Evolutionary conservation across 2,329 filamentous ascomycete species (phyloP), one percentile per base, ranked within the genome.

Genomic region (Pseudogymnoascus sp.): DNA sequence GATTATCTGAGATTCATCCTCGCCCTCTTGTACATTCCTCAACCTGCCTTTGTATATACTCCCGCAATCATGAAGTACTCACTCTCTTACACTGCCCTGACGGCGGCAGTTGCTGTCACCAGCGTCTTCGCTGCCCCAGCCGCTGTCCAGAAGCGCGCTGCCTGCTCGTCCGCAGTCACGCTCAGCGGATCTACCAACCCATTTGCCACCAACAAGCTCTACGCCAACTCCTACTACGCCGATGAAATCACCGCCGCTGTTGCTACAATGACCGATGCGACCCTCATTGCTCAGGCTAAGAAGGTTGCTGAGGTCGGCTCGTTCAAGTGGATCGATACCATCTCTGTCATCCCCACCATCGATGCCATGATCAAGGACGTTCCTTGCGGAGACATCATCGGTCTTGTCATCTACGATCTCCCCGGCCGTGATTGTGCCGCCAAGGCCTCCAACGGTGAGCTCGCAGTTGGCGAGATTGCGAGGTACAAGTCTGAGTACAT

Each of bases 361-460:
- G 72, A 75, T 16, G 67, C 72, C 21, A 81, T 79, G 16, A 75
- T 85, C 21, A 72, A 70, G n/a, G 75, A 80, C 26, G 78, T 74
- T 34, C 71, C 76, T 5, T 79, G 81, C 64, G 79, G 77, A 10
- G 81, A 77, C 4, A 76, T 79, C 60, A 77, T 84, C 51, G 65
- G 68, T 61, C 64, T 70, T 10, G 82, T 84, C 62, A 78, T 85
- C 63, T 85, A 85, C 70, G 78, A 85, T 71, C 77, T 85, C 2
- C 83, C 83, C 11, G 81, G 83, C 69, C 80, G 83, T 71, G 83
- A 85, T 74, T 85, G 83, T 68, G 78, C 81, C 29, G 82, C 82
- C 3, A 77, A 78, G 7, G 82, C 82, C 11, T 83, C 81, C 68
- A 84, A 84, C 69, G 82, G 83, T 71, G 82, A 85, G 71, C 81